Base-by-base conservation (phyloP, 2,329 filamentous ascomycete species). In the Neodidymelliopsis sp. region DNA sequence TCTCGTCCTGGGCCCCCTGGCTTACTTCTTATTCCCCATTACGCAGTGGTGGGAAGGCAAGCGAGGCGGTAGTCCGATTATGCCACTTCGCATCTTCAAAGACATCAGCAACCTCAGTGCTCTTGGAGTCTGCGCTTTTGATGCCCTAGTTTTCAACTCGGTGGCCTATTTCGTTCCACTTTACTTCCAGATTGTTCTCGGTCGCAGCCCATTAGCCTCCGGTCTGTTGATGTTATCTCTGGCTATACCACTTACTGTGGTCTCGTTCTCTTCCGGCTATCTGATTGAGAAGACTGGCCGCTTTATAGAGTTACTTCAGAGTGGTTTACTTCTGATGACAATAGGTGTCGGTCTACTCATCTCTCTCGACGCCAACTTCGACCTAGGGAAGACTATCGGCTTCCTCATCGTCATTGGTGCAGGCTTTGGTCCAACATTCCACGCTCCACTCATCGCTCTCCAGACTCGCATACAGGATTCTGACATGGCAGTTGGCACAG, bases 161-260 rank as follows among this genome's bases (percentile, higher is more conserved):
- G 77, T 80, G 1, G 82, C 84, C 27, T 91, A 89, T 69, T 91
- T 88, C 59, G 74, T 91, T 1, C 89, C 89, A 0, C 77, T 91
- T 0, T 91, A 88, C 71, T 89, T 90, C 51, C 89, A 92, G 67
- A 80, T 85, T 9, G 85, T 87, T 0, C 79, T 85, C 2, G 77
- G 78, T n/a, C 80, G 80, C 1, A 79, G 77, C 0, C 83, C 86
- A 0, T 74, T 87, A 28, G 74, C 76, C 9, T 85, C 84, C 0
- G 79, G 78, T 47, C 56, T 86, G 0, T 79, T 85, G 20, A 78
- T 88, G 31, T 75, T 90, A 1, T 85, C 87, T 0, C 79, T 86
- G 20, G 83, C 68, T 0, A 51, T 75, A 13, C 67, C 71, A 0
- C 75, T 79, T 38, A 77, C 81, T 1, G 43, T 74, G 4, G 63